Evolutionary conservation across 371 early-diverging fungal species (phyloP).

Genomic region (Fennellomyces sp.): DNA sequence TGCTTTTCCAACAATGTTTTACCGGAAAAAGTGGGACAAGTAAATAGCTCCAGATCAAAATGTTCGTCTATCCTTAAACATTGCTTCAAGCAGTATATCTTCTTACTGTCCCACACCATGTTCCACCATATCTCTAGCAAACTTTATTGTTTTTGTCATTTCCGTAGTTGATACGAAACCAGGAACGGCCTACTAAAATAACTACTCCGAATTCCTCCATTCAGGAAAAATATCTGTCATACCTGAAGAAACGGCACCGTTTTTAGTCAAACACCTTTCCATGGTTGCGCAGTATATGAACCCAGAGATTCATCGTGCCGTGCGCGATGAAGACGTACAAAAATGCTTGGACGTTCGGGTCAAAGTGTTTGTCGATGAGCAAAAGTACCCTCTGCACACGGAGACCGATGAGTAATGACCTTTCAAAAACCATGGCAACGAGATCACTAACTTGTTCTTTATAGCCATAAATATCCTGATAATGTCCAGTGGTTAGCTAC

Average conservation of each 20-base stretch:
- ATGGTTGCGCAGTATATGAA: slow-evolving; percentile 3
- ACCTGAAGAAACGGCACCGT: not conserved
- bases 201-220: not conserved
- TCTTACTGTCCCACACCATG: too few species aligned
- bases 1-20: too few species aligned
- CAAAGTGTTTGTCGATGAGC: slow-evolving; percentile 42
- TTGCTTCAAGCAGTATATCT: too few species aligned
- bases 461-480: slow-evolving; percentile 23
- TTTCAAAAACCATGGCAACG: too few species aligned
- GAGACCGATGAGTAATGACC: slow-evolving; percentile 49
- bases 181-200: too few species aligned
- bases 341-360: slow-evolving; percentile 33
- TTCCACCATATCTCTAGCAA: too few species aligned
- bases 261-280: not conserved
- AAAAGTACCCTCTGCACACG: slow-evolving; percentile 32
- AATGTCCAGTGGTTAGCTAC: slow-evolving; percentile 38
- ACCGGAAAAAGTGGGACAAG: too few species aligned
- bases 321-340: slow-evolving; percentile 16
- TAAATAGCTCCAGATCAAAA: too few species aligned
- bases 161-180: too few species aligned
- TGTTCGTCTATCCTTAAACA: too few species aligned
- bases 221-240: not conserved
- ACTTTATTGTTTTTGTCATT: too few species aligned
- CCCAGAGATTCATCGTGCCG: slow-evolving; percentile 3
- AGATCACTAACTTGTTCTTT: too few species aligned